Evolutionary conservation across 768 basidiomycete species (phyloP).

Genomic region (Boletus rubescentipes): DNA sequence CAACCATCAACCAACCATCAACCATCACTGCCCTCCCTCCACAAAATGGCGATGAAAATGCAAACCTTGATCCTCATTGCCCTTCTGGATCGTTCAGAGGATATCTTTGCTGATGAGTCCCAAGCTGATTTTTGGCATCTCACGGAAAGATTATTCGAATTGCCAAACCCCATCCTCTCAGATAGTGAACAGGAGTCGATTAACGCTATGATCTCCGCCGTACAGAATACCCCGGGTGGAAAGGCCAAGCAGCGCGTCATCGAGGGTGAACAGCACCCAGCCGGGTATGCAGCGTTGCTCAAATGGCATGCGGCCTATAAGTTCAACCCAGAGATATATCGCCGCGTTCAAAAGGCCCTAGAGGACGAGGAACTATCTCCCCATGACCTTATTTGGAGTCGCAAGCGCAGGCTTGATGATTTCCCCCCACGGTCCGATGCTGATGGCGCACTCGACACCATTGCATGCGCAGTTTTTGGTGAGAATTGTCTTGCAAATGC

Average conservation of each 20-base stretch:
- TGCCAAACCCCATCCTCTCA: not conserved
- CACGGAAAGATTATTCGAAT: not conserved
- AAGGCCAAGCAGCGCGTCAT: conserved; percentile 2
- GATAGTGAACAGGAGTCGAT: not conserved
- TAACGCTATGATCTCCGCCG: not conserved
- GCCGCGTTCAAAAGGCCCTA: not conserved
- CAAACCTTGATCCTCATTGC: not conserved
- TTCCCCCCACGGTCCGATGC: not conserved
- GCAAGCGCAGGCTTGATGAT: not conserved
- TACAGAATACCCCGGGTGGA: not conserved
- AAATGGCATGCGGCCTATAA: conserved; percentile 4
- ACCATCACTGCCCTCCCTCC: no score
- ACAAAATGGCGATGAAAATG: conserved; percentile 8
- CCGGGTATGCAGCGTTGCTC: not conserved
- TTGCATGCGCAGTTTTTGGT: conserved; percentile 4
- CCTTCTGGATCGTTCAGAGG: not conserved
- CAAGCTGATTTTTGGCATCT: not conserved
- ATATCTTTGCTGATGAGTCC: conserved; percentile 3
- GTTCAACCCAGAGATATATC: not conserved
- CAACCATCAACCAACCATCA: no score
- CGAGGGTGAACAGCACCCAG: not conserved
- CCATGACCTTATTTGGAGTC: conserved; percentile 2
- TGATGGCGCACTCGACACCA: not conserved
- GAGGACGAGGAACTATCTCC: conserved; percentile 1
- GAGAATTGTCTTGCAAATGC: conserved; percentile 6